Base-by-base conservation (phyloP, 139 green algal genomes). In the Ettlia oleoabundans region DNA sequence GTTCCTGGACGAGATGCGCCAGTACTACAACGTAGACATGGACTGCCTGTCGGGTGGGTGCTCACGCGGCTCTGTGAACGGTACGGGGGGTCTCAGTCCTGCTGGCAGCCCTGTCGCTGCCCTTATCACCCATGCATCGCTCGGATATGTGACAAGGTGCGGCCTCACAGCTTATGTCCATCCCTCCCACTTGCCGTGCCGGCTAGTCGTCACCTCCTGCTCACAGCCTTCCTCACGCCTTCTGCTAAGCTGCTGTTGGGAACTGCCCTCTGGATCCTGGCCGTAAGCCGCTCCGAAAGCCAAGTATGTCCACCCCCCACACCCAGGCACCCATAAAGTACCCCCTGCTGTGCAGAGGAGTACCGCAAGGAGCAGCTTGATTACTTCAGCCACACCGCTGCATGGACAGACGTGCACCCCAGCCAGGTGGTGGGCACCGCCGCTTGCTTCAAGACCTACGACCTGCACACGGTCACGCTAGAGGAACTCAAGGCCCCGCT, bases 331-430 rank as follows among this genome's bases (percentile, higher is more conserved):
- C n/a, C n/a, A n/a, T n/a, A n/a, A n/a, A n/a, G n/a, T n/a, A n/a
- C n/a, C 47, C 47, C 47, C 47, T 58, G 47, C 47, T 58, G 47
- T 58, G 21, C 73, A 80, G 73, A 70, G 24, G 76, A 82, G 28
- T 90, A 79, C 47, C 64, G 76, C 47, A 68, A 90, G 74, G 93
- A 98, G 90, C 93, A 98, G 88, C 80, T 78, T 24, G 92, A 97
- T 47, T 98, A 98, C 89, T 98, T 93, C 85, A 72, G 93, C 52
- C 74, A 90, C 72, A 98, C 95, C 6, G 85, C 87, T 22, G 85
- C 91, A 18, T 98, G 96, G 96, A 91, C 88, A 33, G 94, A 98
- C 84, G 85, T 94, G 13, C 93, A 97, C 86, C 95, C 95, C 72
- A 75, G 73, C 24, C 75, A 81, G 86, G 38, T 97, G 86, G 65